A percentile compares a stretch with the other conserved stretches of the same genome.
Evolutionary conservation across 192 early-diverging fungal species (phyloP).

Genomic region (Gaertneriomyces semiglobifer): DNA sequence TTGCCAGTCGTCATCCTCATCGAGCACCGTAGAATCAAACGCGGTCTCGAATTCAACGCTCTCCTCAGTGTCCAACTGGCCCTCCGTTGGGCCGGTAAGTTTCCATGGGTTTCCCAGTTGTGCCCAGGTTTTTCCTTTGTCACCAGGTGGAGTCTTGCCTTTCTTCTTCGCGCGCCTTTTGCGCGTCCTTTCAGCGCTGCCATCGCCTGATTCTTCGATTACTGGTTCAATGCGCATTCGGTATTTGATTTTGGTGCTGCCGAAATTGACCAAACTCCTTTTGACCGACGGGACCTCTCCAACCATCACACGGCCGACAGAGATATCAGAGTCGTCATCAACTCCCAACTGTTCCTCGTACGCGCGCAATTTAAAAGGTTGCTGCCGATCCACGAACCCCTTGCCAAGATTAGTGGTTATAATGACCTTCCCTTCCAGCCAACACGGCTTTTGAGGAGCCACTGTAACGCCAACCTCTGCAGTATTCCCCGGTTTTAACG

Average conservation of each 20-base stretch:
- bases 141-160: slow-evolving; percentile 3
- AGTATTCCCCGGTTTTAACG: slow-evolving; percentile 22
- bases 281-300: slow-evolving; percentile 41
- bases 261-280: slow-evolving; percentile 46
- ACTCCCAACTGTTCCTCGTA: slow-evolving; percentile 48
- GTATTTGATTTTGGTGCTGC: slow-evolving; percentile 41
- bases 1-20: slow-evolving; percentile 52
- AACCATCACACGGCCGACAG: slow-evolving; percentile 50
- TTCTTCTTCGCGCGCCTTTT: slow-evolving; percentile 23
- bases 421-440: slow-evolving; percentile 32
- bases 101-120: slow-evolving; percentile 38
- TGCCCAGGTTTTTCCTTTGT: slow-evolving; percentile 21
- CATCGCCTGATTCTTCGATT: slow-evolving; percentile 22
- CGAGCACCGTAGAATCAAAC: slow-evolving; percentile 42
- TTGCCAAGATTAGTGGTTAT: slow-evolving; percentile 42
- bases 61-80: slow-evolving; percentile 38
- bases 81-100: slow-evolving; percentile 37
- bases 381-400: slow-evolving; percentile 17
- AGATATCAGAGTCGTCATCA: slow-evolving; percentile 43
- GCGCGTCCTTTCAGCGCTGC: slow-evolving; percentile 20
- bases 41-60: slow-evolving; percentile 34
- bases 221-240: slow-evolving; percentile 40
- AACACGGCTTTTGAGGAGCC: slow-evolving; percentile 29
- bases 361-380: slow-evolving; percentile 44
- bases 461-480: slow-evolving; percentile 30